Evolutionary conservation across 2,329 filamentous ascomycete species (phyloP), one percentile per base, ranked within the genome.

Genomic region (Aspergillus tubingensis): DNA sequence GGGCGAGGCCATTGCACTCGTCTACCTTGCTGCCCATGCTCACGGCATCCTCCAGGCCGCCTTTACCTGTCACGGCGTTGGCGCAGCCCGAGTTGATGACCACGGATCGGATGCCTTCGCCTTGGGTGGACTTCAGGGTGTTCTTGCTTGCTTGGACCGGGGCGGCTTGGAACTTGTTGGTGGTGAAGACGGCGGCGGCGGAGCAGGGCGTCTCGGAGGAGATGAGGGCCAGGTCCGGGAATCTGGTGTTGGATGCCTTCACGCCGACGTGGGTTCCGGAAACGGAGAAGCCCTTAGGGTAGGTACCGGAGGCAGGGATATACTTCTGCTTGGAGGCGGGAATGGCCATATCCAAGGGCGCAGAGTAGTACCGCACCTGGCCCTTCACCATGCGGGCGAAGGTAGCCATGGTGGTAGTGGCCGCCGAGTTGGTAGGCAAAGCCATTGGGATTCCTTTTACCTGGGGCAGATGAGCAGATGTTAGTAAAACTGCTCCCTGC

Each of bases 111-210:
- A 98, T 84, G 1, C 90, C 91, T 11, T 84, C 76, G 60, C 91
- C 90, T 51, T 83, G 80, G 67, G 86, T 86, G 65, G 82, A 82
- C 73, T 87, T 82, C 38, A 96, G 80, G 62, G 93, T 86, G 59
- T 89, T 83, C 65, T 88, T 84, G 76, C 90, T 94, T 62, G 96
- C 90, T 30, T 91, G 92, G 48, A 99, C 94, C 5, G 95, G 95
- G 10, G 95, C 95, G 17, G 95, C 95, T 78, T 97, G 93, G 80
- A 99, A 99, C 77, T 94, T 93, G 81, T 99, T 99, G 77, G 92
- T 96, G 57, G 95, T 99, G 80, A 98, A 97, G 49, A 98, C 93
- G 6, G 92, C 95, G 0, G 93, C 92, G 8, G 90, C 93, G 6
- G 91, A 85, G 76, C 92, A 97, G 57, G 93, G 92, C 55, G 83